phyloP scores from a whole-genome alignment of 2,329 filamentous ascomycete genomes.

The Sporothrix phasma region DNA sequence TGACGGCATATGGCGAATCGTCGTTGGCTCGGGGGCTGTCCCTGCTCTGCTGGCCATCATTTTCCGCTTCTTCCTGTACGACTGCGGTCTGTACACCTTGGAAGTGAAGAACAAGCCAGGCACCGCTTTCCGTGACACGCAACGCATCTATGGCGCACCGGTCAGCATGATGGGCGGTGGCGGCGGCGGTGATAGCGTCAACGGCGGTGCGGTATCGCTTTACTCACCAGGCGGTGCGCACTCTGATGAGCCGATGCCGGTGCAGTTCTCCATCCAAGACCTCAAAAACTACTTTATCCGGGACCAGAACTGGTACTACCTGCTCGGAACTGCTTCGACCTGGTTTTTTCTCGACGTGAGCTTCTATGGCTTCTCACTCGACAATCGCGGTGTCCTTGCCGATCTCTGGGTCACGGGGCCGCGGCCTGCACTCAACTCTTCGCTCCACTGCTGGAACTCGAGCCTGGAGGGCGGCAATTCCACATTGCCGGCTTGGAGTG shows the following conservation, averaged over 20 bases:
- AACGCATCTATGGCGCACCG: slow-evolving; percentile 43
- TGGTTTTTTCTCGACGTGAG: slow-evolving; percentile 49
- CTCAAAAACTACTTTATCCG: slow-evolving; percentile 41
- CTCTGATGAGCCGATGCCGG: slow-evolving; percentile 28
- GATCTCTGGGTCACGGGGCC: slow-evolving; percentile 34
- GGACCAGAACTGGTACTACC: slow-evolving; percentile 37
- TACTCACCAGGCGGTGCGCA: slow-evolving; percentile 24
- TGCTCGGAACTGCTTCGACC: slow-evolving; percentile 35
- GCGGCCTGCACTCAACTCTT: slow-evolving; percentile 27
- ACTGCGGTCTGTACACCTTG: slow-evolving; percentile 54
- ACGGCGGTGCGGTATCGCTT: slow-evolving; percentile 23
- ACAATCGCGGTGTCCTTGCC: slow-evolving; percentile 33
- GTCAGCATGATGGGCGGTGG: slow-evolving; percentile 22
- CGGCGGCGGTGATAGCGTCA: slow-evolving; percentile 1
- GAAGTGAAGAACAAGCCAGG: slow-evolving; percentile 54
- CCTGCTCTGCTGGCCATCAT: slow-evolving; percentile 54
- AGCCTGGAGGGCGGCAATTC: slow-evolving; percentile 34
- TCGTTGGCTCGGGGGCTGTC: slow-evolving; percentile 54
- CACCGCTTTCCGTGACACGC: slow-evolving; percentile 49
- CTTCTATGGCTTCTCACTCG: slow-evolving; percentile 46
- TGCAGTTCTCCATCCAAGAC: slow-evolving; percentile 40
- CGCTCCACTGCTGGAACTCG: slow-evolving; percentile 40
- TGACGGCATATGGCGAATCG: slow-evolving; percentile 57
- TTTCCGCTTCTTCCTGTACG: slow-evolving; percentile 57
- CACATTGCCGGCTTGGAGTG: slow-evolving; percentile 33